These are phyloP conservation scores for Pleurostoma richardsiae DNA, from an alignment of 2,329 filamentous ascomycete species.

Conservation along the genomic window DNA sequence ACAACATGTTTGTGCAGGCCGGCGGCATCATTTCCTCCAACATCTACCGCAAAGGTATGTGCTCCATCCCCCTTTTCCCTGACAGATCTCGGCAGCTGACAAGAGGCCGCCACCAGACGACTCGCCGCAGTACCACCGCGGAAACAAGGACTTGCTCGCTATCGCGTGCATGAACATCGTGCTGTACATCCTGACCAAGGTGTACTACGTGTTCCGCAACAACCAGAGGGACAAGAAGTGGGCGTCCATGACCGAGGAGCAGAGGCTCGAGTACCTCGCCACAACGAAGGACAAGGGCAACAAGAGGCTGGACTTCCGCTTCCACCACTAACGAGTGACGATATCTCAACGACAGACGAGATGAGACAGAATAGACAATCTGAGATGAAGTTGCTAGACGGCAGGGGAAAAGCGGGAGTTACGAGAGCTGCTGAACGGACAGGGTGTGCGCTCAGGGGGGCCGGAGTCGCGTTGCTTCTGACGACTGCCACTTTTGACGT, in stretches of 20 bases:
- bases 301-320: constrained; percentile 32
- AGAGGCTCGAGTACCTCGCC: constrained; percentile 36
- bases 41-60: constrained; percentile 27
- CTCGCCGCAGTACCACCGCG: constrained; percentile 43
- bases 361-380: no score
- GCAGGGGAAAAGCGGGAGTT: no score
- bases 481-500: no score
- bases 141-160: constrained; percentile 49
- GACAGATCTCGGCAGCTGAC: no score
- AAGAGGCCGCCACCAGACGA: constrained; percentile 15
- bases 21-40: constrained; percentile 34
- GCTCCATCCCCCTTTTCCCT: not conserved
- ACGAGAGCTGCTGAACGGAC: no score
- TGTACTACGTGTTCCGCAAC: constrained; percentile 19
- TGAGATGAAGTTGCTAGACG: no score
- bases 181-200: constrained; percentile 21
- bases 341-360: no score
- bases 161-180: constrained; percentile 29
- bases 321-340: constrained; percentile 18
- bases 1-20: constrained; percentile 50
- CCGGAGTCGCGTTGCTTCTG: no score
- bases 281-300: constrained; percentile 33
- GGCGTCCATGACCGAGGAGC: constrained; percentile 9
- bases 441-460: no score
- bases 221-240: constrained; percentile 10